Evolutionary conservation across 2,329 filamentous ascomycete species (phyloP), one percentile per base, ranked within the genome.

Genomic region (Thelonectria olida): DNA sequence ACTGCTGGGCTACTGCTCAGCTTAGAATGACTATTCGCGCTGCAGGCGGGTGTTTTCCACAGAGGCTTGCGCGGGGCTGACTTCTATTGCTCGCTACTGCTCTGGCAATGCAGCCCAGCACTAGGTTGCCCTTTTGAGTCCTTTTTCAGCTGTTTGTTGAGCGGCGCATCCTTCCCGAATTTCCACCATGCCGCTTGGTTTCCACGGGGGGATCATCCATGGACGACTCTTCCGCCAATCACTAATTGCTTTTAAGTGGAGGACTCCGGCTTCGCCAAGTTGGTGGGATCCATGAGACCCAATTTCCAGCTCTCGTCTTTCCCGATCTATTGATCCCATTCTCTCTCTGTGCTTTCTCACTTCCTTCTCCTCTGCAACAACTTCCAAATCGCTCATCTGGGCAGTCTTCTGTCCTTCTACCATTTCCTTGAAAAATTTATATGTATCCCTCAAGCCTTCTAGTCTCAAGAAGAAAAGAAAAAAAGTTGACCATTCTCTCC

Each of bases 221-320:
- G 25, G 31, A 15, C 31, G 15, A 31, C 42, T 31, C 22, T 49
- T 28, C 47, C 17, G 22, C 58, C 54, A 61, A 58, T 54, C 56
- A 55, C 22, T 41, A 38, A 50, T 51, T 34, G 15, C 15, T 34
- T 41, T 27, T 58, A 48, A 50, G 54, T 58, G 49, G 59, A 57
- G 41, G 25, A 9, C 17, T 39, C 44, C 28, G 42, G 41, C 31
- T 22, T 55, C 45, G 57, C 57, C 57, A 60, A 60, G 57, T 23
- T 51, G 38, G 45, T 27, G 48, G 28, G 8, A 54, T 50, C 57
- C 52, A 54, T 56, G 42, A 54, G 58, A 55, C 52, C 56, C 50
- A 54, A 59, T 62, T 55, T 59, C 42, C 60, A 55, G 55, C 45
- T 55, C 34, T 45, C 55, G 23, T 49, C 49, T 45, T 13, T 27